Conservation (phyloP, 108 stramenopile species). For the Aurantiochytrium sp. region DNA sequence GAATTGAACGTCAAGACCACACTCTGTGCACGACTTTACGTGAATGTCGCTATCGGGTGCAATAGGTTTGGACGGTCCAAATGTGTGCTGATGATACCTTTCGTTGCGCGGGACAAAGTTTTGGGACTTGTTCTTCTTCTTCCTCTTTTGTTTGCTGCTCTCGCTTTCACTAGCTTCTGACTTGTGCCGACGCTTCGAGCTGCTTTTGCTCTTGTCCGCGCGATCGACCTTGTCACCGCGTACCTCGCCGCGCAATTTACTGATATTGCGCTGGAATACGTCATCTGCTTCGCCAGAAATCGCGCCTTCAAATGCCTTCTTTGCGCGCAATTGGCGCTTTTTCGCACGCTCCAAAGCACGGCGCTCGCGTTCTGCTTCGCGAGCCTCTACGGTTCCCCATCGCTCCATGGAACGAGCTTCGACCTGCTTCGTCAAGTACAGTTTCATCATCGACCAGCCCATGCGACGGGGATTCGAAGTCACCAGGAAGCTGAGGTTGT, state of each 20-base stretch:
- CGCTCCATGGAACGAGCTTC: background rate
- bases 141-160: background rate
- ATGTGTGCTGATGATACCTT: background rate
- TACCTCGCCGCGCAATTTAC: background rate
- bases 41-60: background rate
- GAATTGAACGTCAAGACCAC: background rate
- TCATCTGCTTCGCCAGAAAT: background rate
- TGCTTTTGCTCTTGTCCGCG: background rate
- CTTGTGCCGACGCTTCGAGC: background rate
- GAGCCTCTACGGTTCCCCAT: background rate
- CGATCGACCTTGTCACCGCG: background rate
- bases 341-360: background rate
- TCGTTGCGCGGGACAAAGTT: background rate
- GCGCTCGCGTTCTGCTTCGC: background rate
- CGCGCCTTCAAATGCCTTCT: background rate
- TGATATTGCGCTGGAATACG: background rate
- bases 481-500: background rate
- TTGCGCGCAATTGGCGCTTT: background rate
- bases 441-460: constrained; percentile 3
- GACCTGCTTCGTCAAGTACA: constrained; percentile 15
- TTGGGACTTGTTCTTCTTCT: background rate
- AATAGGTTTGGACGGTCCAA: background rate
- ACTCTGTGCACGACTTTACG: background rate
- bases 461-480: constrained; percentile 1
- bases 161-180: background rate